These are phyloP conservation scores for Aquilaria malaccensis DNA, from an alignment of 345 rosid genomes.

Conservation along the genomic window DNA sequence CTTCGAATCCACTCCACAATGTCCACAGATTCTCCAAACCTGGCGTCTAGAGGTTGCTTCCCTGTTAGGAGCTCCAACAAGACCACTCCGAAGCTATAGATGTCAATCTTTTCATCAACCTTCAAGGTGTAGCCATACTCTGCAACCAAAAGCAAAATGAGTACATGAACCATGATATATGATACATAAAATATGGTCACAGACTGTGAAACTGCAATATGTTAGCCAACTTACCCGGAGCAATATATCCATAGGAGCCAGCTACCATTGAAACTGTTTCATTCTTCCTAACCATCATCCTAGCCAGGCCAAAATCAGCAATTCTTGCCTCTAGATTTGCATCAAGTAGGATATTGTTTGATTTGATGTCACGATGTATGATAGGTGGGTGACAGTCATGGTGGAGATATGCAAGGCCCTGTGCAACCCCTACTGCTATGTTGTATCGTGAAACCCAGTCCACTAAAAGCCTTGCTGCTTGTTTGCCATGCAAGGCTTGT, in stretches of 20 bases:
- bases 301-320: conserved; percentile 92
- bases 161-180: not conserved
- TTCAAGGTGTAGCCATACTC: conserved; percentile 88
- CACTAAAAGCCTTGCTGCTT: conserved; percentile 54
- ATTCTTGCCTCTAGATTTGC: conserved; percentile 81
- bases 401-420: conserved; percentile 89
- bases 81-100: conserved; percentile 84
- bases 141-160: conserved; percentile 19
- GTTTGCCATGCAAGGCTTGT: conserved; percentile 73
- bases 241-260: conserved; percentile 95
- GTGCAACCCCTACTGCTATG: conserved; percentile 81
- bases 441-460: conserved; percentile 92
- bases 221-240: conserved; percentile 51
- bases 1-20: conserved; percentile 72
- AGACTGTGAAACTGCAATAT: not conserved
- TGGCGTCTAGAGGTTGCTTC: conserved; percentile 54
- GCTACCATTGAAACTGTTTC: conserved; percentile 95
- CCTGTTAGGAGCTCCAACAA: conserved; percentile 79
- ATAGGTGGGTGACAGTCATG: conserved; percentile 87
- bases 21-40: conserved; percentile 61
- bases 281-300: conserved; percentile 76
- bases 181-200: not conserved
- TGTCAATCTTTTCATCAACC: conserved; percentile 93
- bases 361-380: conserved; percentile 87
- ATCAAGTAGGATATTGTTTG: conserved; percentile 79